phyloP scores from a whole-genome alignment of 2,329 filamentous ascomycete species.

The Endocalyx cinctus region DNA sequence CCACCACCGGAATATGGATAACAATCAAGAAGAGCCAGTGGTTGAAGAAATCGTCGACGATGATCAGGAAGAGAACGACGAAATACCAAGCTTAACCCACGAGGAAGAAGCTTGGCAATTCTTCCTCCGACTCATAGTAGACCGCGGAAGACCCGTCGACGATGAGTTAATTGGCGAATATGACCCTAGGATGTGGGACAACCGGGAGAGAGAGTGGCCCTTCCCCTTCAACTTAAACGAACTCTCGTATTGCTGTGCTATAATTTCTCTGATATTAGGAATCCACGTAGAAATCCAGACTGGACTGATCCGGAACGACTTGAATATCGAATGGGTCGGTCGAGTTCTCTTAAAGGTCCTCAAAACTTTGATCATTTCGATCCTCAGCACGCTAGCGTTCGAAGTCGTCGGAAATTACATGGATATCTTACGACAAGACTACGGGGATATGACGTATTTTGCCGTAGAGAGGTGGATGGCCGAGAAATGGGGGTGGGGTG shows the following conservation, averaged over 20 bases:
- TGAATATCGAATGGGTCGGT: constrained; percentile 7
- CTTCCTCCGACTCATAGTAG: constrained; percentile 10
- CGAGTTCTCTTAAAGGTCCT: constrained; percentile 11
- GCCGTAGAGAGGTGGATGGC: constrained; percentile 5
- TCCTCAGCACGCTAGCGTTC: constrained; percentile 17
- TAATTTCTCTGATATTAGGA: constrained; percentile 9
- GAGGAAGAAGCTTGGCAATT: constrained; percentile 2
- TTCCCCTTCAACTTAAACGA: constrained; percentile 15
- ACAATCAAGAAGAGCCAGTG: neutral
- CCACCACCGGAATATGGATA: too few species aligned
- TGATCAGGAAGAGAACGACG: constrained; percentile 2
- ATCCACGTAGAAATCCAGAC: constrained; percentile 11
- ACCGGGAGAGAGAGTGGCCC: constrained; percentile 7
- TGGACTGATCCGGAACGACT: constrained; percentile 5
- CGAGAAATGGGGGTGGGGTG: constrained; percentile 8
- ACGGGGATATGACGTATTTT: neutral
- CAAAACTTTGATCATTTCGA: constrained; percentile 11
- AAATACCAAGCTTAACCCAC: neutral
- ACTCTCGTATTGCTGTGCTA: constrained; percentile 11
- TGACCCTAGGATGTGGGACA: constrained; percentile 1
- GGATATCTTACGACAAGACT: neutral
- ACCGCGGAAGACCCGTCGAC: constrained; percentile 6
- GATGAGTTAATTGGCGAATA: neutral
- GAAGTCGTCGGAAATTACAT: constrained; percentile 12
- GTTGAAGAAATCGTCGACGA: neutral